Percentiles rank a stretch among this genome's conserved stretches.
phyloP scores from a whole-genome alignment of 495 filamentous ascomycete genomes.

The Podospora conica region DNA sequence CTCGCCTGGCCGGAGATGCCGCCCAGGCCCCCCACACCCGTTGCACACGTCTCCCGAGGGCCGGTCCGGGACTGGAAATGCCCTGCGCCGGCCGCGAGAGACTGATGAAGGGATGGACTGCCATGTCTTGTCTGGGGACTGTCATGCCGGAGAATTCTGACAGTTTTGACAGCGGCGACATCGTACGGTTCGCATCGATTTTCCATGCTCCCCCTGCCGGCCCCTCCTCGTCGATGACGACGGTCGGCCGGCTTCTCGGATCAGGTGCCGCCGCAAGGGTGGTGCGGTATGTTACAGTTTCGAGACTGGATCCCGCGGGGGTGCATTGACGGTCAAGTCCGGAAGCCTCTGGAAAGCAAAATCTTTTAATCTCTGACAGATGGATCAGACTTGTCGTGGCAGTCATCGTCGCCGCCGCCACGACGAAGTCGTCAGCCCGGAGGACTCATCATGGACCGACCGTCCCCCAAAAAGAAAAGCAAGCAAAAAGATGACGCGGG shows the following conservation, averaged over 20 bases:
- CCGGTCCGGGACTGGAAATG: background rate
- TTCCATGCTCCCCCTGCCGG: background rate
- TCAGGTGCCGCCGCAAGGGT: background rate
- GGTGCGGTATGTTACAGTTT: background rate
- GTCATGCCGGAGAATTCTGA: background rate
- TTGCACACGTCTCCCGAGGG: background rate
- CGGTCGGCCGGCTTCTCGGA: background rate
- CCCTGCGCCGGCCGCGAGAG: background rate
- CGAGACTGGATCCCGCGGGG: background rate
- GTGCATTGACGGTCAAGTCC: background rate
- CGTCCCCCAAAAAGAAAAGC: background rate
- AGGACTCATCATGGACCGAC: background rate
- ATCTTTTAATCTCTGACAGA: background rate
- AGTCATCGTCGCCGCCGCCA: background rate
- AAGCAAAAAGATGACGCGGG: background rate
- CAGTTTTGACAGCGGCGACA: background rate
- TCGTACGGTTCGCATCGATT: background rate
- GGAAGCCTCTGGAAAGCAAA: background rate
- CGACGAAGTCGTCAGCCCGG: too few species aligned
- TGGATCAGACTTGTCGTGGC: background rate
- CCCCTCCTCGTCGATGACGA: background rate
- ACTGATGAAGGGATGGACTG: background rate
- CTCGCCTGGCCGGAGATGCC: background rate
- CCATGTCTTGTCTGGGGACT: background rate
- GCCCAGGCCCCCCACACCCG: conserved; percentile 1